These are phyloP conservation scores for Musa itinerans DNA, from an alignment of 176 grass and related monocot genomes.

Conservation along the genomic window DNA sequence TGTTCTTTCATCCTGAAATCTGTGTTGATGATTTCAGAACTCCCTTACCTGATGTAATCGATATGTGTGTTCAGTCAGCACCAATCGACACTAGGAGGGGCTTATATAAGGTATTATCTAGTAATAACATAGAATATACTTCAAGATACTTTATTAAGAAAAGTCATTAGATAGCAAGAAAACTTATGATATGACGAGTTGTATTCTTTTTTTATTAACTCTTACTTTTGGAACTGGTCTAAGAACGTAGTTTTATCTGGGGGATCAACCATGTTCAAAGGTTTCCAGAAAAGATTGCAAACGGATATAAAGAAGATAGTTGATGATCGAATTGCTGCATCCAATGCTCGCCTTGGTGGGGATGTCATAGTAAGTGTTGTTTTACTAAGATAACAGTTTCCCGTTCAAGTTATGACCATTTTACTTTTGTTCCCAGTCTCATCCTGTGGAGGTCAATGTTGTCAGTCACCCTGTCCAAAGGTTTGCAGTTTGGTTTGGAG, in stretches of 20 bases:
- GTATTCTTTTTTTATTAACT: conserved; percentile 5
- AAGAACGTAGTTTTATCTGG: conserved; percentile 98
- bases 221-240: conserved; percentile 9
- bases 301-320: conserved; percentile 90
- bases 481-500: conserved; percentile 95
- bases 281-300: conserved; percentile 91
- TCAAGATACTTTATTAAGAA: not conserved
- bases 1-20: conserved; percentile 23
- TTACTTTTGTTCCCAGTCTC: conserved; percentile 20
- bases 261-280: conserved; percentile 91
- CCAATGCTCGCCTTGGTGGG: conserved; percentile 54
- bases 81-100: conserved; percentile 22
- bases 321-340: conserved; percentile 67
- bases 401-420: conserved; percentile 3
- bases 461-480: conserved; percentile 82
- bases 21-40: not conserved
- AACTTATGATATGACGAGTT: not conserved
- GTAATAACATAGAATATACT: not conserved
- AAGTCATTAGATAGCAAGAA: not conserved
- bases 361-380: conserved; percentile 72
- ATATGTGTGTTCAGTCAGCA: conserved; percentile 21
- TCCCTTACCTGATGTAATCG: conserved; percentile 9
- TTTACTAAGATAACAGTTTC: not conserved
- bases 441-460: conserved; percentile 97
- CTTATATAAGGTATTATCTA: conserved; percentile 21